Evolutionary conservation across 2,329 filamentous ascomycete genomes (phyloP).

Genomic region (Aspergillus quadricinctus): DNA sequence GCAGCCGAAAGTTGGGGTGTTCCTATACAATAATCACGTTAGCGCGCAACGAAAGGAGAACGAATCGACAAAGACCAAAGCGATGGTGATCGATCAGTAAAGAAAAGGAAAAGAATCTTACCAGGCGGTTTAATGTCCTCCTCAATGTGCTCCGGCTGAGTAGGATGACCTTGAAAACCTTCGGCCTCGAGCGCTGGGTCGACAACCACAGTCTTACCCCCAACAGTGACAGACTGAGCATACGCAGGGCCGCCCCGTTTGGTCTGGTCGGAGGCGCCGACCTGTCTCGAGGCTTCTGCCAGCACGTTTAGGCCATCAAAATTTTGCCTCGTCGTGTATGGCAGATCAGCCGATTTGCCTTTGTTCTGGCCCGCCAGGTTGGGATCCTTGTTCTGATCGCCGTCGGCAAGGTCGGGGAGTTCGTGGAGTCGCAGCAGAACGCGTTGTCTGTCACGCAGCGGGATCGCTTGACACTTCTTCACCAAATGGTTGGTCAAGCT

Average conservation of each 20-base stretch:
- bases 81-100: background rate
- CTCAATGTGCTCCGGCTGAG: constrained; percentile 25
- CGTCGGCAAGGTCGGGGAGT: constrained; percentile 52
- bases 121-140: constrained; percentile 20
- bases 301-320: constrained; percentile 82
- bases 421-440: constrained; percentile 70
- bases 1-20: constrained; percentile 28
- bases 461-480: constrained; percentile 79
- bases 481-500: constrained; percentile 75
- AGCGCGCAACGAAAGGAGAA: constrained; percentile 5
- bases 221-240: constrained; percentile 38
- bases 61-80: background rate
- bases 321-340: constrained; percentile 51
- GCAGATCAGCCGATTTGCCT: constrained; percentile 36
- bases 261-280: constrained; percentile 53
- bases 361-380: constrained; percentile 29
- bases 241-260: constrained; percentile 36
- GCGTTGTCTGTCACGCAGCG: constrained; percentile 68
- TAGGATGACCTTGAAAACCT: constrained; percentile 32
- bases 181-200: constrained; percentile 41
- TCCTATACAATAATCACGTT: constrained; percentile 17
- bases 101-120: constrained; percentile 10
- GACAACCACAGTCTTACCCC: constrained; percentile 40
- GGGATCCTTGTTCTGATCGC: constrained; percentile 37
- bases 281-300: constrained; percentile 79